Evolutionary conservation across 768 basidiomycete species (phyloP).

Genomic region (Mycena galericulata): DNA sequence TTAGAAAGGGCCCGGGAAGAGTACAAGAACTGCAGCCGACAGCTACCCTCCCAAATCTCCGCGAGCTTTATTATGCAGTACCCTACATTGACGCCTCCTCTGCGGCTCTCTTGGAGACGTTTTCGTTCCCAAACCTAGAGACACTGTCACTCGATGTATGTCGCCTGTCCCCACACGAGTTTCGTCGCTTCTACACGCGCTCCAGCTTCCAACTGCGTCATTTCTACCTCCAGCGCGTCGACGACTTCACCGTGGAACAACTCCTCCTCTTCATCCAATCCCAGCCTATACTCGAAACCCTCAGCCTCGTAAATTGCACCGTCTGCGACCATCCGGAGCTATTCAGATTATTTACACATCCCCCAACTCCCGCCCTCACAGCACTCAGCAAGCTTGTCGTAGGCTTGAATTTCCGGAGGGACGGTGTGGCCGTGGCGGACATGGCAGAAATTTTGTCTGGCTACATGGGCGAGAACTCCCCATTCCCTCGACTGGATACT

Average conservation of each 20-base stretch:
- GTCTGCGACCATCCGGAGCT: background rate
- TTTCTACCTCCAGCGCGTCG: background rate
- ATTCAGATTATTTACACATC: background rate
- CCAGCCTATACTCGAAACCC: background rate
- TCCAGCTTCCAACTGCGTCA: too few relatives aligned
- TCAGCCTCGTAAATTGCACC: background rate
- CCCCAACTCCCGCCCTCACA: background rate
- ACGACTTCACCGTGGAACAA: background rate
- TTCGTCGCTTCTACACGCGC: background rate
- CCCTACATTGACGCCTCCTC: background rate
- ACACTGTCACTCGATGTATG: background rate
- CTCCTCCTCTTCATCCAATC: background rate
- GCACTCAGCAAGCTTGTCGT: background rate
- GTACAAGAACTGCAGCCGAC: background rate
- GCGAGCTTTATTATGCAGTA: background rate
- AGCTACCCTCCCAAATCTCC: background rate
- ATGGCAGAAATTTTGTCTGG: background rate
- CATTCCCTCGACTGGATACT: background rate
- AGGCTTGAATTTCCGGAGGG: background rate
- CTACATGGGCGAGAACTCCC: background rate
- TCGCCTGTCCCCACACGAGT: background rate
- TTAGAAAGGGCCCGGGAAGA: background rate
- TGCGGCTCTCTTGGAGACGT: background rate
- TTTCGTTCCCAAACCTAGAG: background rate
- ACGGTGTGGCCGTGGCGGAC: background rate